Base-by-base conservation (phyloP, 1,139 yeast genomes). In the Taphrina deformans region DNA sequence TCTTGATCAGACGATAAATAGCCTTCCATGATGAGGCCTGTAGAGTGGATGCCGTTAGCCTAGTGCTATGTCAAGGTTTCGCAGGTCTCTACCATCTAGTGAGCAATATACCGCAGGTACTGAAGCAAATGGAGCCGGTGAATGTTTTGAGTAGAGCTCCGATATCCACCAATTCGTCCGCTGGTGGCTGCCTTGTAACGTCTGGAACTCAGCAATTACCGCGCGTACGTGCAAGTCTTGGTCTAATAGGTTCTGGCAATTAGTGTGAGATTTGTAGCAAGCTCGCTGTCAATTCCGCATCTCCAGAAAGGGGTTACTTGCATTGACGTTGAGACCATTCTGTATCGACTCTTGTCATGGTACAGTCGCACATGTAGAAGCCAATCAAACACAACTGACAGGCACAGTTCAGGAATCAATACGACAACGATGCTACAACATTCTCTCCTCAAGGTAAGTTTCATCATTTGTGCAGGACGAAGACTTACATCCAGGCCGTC, bases 341-440 rank as follows among this genome's bases (percentile, higher is more conserved):
- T 38, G 18, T 18, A 14, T n/a, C 14, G n/a, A 7, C 18, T 38
- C 16, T 18, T 3, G 18, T 12, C 14, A 38, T 38, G 41, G 41
- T 38, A 38, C 18, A n/a, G 1, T 18, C 3, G 41, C 41, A 38
- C 35, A 10, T 31, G 2, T 9, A 12, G 6, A 12, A 1, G 18
- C 7, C 41, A 38, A 38, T 12, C 2, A n/a, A n/a, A 12, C 18
- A 38, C 41, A 38, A 18, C 41, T 38, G 18, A 38, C 7, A 12
- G 5, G 16, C 41, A 38, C 16, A 59, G 65, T 62, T 62, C 24
- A 50, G 65, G 29, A 62, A 62, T 52, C 61, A 55, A 29, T 62
- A 62, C 55, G 64, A 65, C 55, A 35, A 55, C 41, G 68, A 67
- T 45, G 68, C 67, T 26, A 61, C 67, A 31, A 67, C 68, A 0